Percentiles rank a stretch among this genome's conserved stretches.
These are phyloP conservation scores for Azolla pinnata DNA, from an alignment of 75 land plant species.

Conservation along the genomic window DNA sequence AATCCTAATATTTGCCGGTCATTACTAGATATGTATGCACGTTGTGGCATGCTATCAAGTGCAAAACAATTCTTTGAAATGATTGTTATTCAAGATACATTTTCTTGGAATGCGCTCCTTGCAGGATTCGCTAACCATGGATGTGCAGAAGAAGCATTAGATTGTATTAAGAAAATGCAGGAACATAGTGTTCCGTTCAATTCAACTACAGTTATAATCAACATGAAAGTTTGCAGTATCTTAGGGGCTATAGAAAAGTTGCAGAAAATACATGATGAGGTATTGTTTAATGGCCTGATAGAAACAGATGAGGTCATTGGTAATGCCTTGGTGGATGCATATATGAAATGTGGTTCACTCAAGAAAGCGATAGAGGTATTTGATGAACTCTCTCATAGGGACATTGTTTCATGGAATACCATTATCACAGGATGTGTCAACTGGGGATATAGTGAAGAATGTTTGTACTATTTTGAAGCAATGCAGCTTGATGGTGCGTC, in stretches of 20 bases:
- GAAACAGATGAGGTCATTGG: slow-evolving; percentile 8
- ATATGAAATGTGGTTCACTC: slow-evolving; percentile 13
- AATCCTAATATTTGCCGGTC: background rate
- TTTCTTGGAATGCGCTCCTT: slow-evolving; percentile 19
- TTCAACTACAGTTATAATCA: background rate
- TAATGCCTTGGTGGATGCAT: slow-evolving; percentile 14
- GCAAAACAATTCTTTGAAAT: slow-evolving; percentile 16
- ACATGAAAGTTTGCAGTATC: background rate
- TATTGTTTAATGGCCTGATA: slow-evolving; percentile 8
- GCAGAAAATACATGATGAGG: slow-evolving; percentile 5
- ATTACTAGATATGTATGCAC: slow-evolving; percentile 18
- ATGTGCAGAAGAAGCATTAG: background rate
- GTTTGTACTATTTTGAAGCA: too few relatives aligned
- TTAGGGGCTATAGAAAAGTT: slow-evolving; percentile 5
- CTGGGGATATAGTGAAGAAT: too few relatives aligned
- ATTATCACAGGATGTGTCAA: slow-evolving; percentile 14
- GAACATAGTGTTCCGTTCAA: too few relatives aligned
- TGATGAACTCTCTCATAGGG: slow-evolving; percentile 4
- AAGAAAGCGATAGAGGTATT: slow-evolving; percentile 12
- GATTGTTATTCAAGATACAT: slow-evolving; percentile 5
- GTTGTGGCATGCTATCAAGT: slow-evolving; percentile 15
- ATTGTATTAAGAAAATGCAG: background rate
- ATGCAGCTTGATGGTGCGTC: too few relatives aligned
- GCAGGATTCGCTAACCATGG: slow-evolving; percentile 12
- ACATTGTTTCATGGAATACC: slow-evolving; percentile 16